These are phyloP conservation scores for Yamadazyma buinensis DNA, from an alignment of 1,139 yeast species.

Conservation along the genomic window DNA sequence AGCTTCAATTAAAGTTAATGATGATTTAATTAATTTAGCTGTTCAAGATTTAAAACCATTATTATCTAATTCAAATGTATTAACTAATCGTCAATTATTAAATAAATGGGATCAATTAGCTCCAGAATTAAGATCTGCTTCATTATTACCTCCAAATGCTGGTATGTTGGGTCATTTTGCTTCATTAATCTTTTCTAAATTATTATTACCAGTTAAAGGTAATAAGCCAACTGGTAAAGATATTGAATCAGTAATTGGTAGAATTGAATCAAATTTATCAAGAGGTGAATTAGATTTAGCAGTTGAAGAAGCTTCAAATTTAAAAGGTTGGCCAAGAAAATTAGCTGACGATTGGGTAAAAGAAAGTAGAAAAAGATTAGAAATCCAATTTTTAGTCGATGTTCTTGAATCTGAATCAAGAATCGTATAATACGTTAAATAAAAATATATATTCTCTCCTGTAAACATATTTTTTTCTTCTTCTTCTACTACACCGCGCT, in stretches of 20 bases:
- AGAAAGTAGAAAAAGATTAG: conserved; percentile 86
- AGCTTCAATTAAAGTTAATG: conserved; percentile 39
- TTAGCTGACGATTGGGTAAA: conserved; percentile 89
- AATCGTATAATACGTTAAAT: conserved; percentile 17
- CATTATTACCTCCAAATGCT: conserved; percentile 89
- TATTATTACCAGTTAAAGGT: conserved; percentile 65
- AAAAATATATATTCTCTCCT: too few relatives aligned
- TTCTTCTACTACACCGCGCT: too few relatives aligned
- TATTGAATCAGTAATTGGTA: conserved; percentile 82
- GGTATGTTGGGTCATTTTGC: conserved; percentile 91
- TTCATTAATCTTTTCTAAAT: conserved; percentile 70
- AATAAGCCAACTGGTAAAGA: conserved; percentile 65
- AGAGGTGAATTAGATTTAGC: conserved; percentile 83
- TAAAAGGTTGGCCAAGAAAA: conserved; percentile 92
- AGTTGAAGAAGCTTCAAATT: conserved; percentile 83
- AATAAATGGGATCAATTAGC: conserved; percentile 71
- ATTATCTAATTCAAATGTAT: conserved; percentile 51
- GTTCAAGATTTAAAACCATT: conserved; percentile 35
- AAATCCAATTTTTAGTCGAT: conserved; percentile 74
- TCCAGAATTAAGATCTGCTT: conserved; percentile 86
- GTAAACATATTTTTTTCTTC: too few relatives aligned
- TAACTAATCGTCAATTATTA: conserved; percentile 63
- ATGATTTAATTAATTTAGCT: conserved; percentile 39
- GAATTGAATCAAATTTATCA: conserved; percentile 73
- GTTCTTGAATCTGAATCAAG: conserved; percentile 58